Percentiles rank a stretch among this genome's conserved stretches.
Conservation (phyloP, 805 yeast species). For the Candida oleophila region DNA sequence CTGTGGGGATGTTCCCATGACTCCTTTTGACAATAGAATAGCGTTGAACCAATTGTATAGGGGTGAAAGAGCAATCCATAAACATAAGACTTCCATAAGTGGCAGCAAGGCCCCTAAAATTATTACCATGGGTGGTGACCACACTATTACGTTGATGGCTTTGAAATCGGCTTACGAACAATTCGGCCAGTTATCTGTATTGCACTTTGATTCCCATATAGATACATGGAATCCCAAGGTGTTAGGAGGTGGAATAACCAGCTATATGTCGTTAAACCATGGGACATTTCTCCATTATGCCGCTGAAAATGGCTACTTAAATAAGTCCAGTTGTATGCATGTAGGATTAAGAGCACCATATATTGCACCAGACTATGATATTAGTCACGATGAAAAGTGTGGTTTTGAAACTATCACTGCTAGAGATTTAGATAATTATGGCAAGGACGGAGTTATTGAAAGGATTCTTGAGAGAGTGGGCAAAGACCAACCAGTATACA, state of each 20-base stretch:
- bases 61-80: constrained; percentile 46
- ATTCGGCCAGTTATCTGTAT: constrained; percentile 47
- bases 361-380: constrained; percentile 38
- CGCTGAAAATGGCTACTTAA: constrained; percentile 60
- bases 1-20: constrained; percentile 64
- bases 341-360: constrained; percentile 68
- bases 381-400: constrained; percentile 48
- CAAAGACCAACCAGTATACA: constrained; percentile 41
- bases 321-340: constrained; percentile 50
- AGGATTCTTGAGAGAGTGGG: constrained; percentile 36
- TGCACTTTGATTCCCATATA: constrained; percentile 67
- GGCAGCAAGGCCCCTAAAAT: constrained; percentile 32
- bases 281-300: constrained; percentile 74
- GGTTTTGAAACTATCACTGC: constrained; percentile 49
- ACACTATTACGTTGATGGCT: constrained; percentile 53
- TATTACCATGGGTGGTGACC: constrained; percentile 62
- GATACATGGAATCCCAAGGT: constrained; percentile 69
- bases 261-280: constrained; percentile 60
- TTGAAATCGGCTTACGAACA: constrained; percentile 51
- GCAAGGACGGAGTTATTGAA: constrained; percentile 35
- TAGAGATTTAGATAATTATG: constrained; percentile 44
- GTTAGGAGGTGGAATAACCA: constrained; percentile 61
- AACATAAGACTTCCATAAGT: constrained; percentile 26
- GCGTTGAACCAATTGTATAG: constrained; percentile 61
- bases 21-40: constrained; percentile 62